These are phyloP conservation scores for Aspergillus piperis DNA, from an alignment of 2,329 filamentous ascomycete genomes.

Conservation along the genomic window DNA sequence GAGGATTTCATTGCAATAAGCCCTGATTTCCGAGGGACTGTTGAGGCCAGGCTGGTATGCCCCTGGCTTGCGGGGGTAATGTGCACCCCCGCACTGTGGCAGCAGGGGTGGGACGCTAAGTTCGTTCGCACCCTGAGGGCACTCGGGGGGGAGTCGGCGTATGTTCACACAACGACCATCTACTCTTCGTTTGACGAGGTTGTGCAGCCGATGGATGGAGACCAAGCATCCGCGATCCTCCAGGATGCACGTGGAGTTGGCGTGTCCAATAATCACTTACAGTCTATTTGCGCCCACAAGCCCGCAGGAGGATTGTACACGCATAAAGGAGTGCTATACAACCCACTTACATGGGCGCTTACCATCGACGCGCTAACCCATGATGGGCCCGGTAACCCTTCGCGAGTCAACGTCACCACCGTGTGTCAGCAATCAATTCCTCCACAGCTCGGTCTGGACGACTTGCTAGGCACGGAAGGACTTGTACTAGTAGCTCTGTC, in stretches of 20 bases:
- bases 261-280: constrained; percentile 54
- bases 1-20: constrained; percentile 56
- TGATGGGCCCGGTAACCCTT: constrained; percentile 46
- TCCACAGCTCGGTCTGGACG: constrained; percentile 35
- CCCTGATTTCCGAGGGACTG: constrained; percentile 56
- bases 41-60: constrained; percentile 39
- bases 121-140: constrained; percentile 39
- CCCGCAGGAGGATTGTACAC: constrained; percentile 50
- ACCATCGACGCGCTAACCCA: constrained; percentile 53
- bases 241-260: constrained; percentile 46
- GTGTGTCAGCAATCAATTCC: constrained; percentile 42
- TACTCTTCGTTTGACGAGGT: constrained; percentile 56
- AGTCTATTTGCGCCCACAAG: constrained; percentile 43
- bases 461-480: constrained; percentile 51
- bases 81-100: constrained; percentile 47
- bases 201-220: constrained; percentile 53
- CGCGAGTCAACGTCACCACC: constrained; percentile 40
- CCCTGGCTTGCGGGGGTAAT: constrained; percentile 22
- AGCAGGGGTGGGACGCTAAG: constrained; percentile 35
- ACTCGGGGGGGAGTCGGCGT: constrained; percentile 53
- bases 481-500: constrained; percentile 44
- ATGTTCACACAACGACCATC: constrained; percentile 58
- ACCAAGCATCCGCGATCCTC: constrained; percentile 49
- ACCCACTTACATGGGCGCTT: constrained; percentile 47
- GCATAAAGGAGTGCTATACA: constrained; percentile 55